Percentiles rank a stretch among this genome's conserved stretches.
Conservation (phyloP, 2,329 filamentous ascomycete genomes). For the Dothidotthia symphoricarpi region DNA sequence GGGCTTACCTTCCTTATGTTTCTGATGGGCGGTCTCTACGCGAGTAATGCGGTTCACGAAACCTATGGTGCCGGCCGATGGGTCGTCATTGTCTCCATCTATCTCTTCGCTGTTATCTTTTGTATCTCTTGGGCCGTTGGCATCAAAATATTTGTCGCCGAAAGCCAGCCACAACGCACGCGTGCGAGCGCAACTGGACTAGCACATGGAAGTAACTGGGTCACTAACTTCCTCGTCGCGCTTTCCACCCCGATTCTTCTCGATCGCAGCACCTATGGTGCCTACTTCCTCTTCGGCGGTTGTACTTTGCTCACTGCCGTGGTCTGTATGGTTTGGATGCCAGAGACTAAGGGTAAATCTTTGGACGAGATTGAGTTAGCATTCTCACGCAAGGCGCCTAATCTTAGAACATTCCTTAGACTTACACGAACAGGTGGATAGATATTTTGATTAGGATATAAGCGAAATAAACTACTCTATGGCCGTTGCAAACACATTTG, state of each 20-base stretch:
- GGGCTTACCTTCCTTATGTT: conserved; percentile 52
- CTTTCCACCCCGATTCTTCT: conserved; percentile 53
- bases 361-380: conserved; percentile 53
- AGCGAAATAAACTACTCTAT: no score
- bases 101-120: conserved; percentile 51
- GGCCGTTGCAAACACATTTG: no score
- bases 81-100: conserved; percentile 54
- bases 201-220: conserved; percentile 45
- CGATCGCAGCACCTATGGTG: conserved; percentile 37
- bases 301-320: conserved; percentile 20
- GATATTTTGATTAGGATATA: no score
- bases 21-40: conserved; percentile 55
- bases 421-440: no score
- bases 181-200: conserved; percentile 49
- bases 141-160: conserved; percentile 57
- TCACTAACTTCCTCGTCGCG: conserved; percentile 35
- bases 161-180: conserved; percentile 58
- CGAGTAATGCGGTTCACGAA: conserved; percentile 44
- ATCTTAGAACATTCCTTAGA: no score
- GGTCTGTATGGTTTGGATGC: conserved; percentile 46
- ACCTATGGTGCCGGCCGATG: conserved; percentile 46
- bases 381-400: no score
- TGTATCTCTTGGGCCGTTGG: conserved; percentile 54
- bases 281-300: conserved; percentile 37
- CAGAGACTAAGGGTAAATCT: conserved; percentile 50